Conservation (phyloP, 2,329 filamentous ascomycete genomes). For the Verticillium klebahnii region DNA sequence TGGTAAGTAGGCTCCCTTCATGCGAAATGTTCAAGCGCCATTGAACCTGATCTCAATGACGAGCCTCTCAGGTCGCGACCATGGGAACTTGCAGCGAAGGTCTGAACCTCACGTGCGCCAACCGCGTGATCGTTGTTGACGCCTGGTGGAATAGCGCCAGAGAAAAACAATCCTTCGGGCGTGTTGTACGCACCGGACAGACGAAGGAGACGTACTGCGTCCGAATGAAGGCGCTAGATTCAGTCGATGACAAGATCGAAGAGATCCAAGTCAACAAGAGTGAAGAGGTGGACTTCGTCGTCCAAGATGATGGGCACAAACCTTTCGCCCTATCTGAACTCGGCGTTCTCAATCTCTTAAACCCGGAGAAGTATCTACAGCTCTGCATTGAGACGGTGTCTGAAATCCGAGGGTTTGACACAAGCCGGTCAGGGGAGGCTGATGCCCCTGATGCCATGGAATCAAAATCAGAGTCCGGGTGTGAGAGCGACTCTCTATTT, state of each 20-base stretch:
- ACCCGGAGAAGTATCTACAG: neutral
- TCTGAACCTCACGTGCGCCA: slow-evolving; percentile 37
- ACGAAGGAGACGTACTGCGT: slow-evolving; percentile 52
- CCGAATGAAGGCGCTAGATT: slow-evolving; percentile 49
- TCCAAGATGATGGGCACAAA: slow-evolving; percentile 23
- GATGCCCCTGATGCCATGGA: no score
- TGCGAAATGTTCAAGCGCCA: neutral
- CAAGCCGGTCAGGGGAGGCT: no score
- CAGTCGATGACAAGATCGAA: slow-evolving; percentile 54
- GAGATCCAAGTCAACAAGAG: slow-evolving; percentile 53
- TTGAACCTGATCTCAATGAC: neutral
- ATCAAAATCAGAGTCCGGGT: no score
- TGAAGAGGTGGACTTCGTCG: slow-evolving; percentile 29
- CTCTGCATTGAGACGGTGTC: neutral
- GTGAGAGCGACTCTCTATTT: no score
- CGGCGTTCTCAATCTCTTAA: neutral
- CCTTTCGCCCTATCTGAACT: neutral
- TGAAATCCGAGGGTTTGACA: neutral
- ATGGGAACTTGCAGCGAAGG: slow-evolving; percentile 29
- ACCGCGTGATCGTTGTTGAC: slow-evolving; percentile 50
- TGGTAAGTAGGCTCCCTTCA: slow-evolving; percentile 24
- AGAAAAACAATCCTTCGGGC: slow-evolving; percentile 58
- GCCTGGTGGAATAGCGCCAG: slow-evolving; percentile 57
- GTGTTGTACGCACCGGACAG: slow-evolving; percentile 64
- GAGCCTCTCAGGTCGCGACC: slow-evolving; percentile 24